A percentile compares a stretch with the other conserved stretches of the same genome.
Evolutionary conservation across 352 stramenopile genomes (phyloP).

Genomic region (Plasmopara viticola): DNA sequence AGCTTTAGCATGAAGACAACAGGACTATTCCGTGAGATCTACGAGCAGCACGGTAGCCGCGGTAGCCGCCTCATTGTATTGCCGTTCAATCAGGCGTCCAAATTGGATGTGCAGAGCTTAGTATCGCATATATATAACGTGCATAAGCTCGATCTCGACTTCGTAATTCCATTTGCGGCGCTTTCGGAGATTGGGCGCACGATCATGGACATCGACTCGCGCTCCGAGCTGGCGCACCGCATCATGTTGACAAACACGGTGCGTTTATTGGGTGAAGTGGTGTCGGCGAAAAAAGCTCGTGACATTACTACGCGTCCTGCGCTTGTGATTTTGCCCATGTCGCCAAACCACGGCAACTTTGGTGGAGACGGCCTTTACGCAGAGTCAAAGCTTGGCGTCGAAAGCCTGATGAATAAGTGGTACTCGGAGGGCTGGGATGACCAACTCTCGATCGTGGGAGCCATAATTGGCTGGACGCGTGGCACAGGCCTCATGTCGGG

Average conservation of each 20-base stretch:
- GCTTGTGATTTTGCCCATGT: constrained; percentile 73
- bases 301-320: constrained; percentile 70
- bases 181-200: constrained; percentile 73
- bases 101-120: constrained; percentile 62
- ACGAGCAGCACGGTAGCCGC: constrained; percentile 78
- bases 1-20: constrained; percentile 61
- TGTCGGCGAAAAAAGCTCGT: constrained; percentile 62
- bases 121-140: constrained; percentile 79
- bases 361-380: constrained; percentile 83
- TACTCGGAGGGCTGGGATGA: constrained; percentile 80
- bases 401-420: constrained; percentile 86
- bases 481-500: constrained; percentile 82
- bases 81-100: constrained; percentile 83
- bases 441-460: constrained; percentile 77
- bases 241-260: constrained; percentile 87
- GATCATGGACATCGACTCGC: constrained; percentile 71
- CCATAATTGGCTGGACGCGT: constrained; percentile 85
- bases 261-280: constrained; percentile 75
- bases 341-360: constrained; percentile 84
- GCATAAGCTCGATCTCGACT: constrained; percentile 81
- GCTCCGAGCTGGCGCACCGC: constrained; percentile 76
- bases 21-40: constrained; percentile 67
- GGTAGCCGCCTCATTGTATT: constrained; percentile 73
- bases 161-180: constrained; percentile 83
- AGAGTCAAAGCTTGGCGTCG: constrained; percentile 83